These are phyloP conservation scores for Flaveria linearis DNA, from an alignment of 129 eudicot genomes.

Conservation along the genomic window DNA sequence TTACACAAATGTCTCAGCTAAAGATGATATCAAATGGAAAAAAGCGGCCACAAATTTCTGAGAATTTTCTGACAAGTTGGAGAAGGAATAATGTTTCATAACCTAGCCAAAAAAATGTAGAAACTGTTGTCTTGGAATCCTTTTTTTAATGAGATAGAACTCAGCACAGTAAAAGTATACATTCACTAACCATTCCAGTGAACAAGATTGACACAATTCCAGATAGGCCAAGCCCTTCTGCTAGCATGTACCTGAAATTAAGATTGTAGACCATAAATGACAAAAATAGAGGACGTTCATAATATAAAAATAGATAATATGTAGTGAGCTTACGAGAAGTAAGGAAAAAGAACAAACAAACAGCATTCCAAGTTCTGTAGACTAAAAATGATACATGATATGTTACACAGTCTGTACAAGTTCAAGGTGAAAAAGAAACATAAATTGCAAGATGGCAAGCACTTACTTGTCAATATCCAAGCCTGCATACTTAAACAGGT, in stretches of 20 bases:
- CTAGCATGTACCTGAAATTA: conserved; percentile 82
- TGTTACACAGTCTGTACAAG: conserved; percentile 24
- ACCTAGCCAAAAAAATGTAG: conserved; percentile 53
- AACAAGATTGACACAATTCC: conserved; percentile 97
- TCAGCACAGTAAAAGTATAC: conserved; percentile 10
- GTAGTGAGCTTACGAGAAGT: conserved; percentile 83
- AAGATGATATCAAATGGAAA: conserved; percentile 97
- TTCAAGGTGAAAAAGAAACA: conserved; percentile 2
- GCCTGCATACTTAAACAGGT: conserved; percentile 99
- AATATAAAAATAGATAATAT: conserved; percentile 18
- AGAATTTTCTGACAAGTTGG: conserved; percentile 88
- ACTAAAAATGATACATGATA: conserved; percentile 47
- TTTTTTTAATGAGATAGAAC: conserved; percentile 2
- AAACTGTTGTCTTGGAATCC: conserved; percentile 9
- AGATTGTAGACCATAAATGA: conserved; percentile 23
- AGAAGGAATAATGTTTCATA: conserved; percentile 92
- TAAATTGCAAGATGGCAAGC: conserved; percentile 9
- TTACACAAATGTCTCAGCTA: conserved; percentile 98
- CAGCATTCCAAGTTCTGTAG: conserved; percentile 99
- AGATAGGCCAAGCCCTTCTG: conserved; percentile 99
- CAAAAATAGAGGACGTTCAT: conserved; percentile 9
- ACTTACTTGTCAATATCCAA: conserved; percentile 96
- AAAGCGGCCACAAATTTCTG: conserved; percentile 93
- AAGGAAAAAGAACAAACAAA: conserved; percentile 97
- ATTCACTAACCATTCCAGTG: conserved; percentile 93